Percentiles rank a stretch among this genome's conserved stretches.
Evolutionary conservation across 2,329 filamentous ascomycete genomes (phyloP).

Genomic region (Microdochium bolleyi): DNA sequence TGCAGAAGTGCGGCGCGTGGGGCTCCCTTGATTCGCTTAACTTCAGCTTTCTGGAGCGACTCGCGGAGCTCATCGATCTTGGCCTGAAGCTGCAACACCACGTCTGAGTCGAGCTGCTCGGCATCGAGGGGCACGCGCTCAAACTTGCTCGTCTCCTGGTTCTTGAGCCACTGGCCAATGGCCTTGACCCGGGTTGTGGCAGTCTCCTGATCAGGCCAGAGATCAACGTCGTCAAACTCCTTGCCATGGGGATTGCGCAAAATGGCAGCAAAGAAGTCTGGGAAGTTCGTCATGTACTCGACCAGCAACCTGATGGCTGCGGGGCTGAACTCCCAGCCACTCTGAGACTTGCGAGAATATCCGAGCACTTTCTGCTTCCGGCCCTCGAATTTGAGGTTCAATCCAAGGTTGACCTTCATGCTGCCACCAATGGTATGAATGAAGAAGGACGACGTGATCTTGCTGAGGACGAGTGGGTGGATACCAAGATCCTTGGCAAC

Average conservation of each 20-base stretch:
- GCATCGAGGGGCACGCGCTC: constrained; percentile 95
- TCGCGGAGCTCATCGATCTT: constrained; percentile 59
- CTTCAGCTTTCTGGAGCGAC: constrained; percentile 42
- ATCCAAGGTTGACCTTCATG: constrained; percentile 77
- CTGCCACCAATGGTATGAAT: constrained; percentile 66
- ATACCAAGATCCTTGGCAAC: constrained; percentile 76
- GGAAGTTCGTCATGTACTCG: constrained; percentile 89
- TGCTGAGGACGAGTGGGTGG: constrained; percentile 83
- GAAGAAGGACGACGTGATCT: constrained; percentile 90
- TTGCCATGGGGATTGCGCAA: constrained; percentile 79
- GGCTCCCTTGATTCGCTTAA: constrained; percentile 69
- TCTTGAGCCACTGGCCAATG: constrained; percentile 88
- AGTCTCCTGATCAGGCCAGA: constrained; percentile 66
- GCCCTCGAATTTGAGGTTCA: constrained; percentile 95
- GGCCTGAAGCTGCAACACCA: constrained; percentile 72
- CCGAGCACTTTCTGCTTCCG: constrained; percentile 94
- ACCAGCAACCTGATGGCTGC: constrained; percentile 74
- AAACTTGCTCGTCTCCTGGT: constrained; percentile 82
- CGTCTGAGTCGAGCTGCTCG: constrained; percentile 87
- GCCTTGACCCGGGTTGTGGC: constrained; percentile 83
- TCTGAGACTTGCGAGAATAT: constrained; percentile 78
- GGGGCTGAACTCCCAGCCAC: constrained; percentile 92
- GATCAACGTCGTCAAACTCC: constrained; percentile 75
- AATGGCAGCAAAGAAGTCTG: constrained; percentile 88
- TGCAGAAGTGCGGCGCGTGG: constrained; percentile 84